phyloP scores from a whole-genome alignment of 2,329 filamentous ascomycete species.

The Aspergillus hiratsukae region DNA sequence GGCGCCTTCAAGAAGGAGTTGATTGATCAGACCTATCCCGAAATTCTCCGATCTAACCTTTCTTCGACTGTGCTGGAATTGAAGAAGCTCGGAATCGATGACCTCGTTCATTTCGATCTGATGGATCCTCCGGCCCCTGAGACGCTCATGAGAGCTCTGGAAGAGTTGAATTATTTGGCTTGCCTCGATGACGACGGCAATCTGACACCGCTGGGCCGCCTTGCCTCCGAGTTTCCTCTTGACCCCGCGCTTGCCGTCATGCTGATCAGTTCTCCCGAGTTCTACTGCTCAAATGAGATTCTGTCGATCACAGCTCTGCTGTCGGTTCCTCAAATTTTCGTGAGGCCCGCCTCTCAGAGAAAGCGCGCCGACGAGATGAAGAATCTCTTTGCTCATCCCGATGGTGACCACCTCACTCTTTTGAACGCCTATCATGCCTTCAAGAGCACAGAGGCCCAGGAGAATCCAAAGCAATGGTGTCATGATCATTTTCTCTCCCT shows the following conservation, averaged over 20 bases:
- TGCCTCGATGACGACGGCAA: conserved; percentile 96
- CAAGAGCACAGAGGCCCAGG: conserved; percentile 67
- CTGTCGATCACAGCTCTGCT: conserved; percentile 90
- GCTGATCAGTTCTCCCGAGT: conserved; percentile 95
- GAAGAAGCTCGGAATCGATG: conserved; percentile 93
- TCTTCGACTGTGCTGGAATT: conserved; percentile 92
- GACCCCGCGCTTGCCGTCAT: conserved; percentile 94
- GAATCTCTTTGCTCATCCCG: conserved; percentile 80
- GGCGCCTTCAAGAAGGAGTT: conserved; percentile 95
- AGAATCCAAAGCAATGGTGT: conserved; percentile 84
- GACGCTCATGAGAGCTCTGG: conserved; percentile 94
- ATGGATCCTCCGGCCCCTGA: conserved; percentile 98
- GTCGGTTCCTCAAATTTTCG: conserved; percentile 90
- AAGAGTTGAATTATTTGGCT: conserved; percentile 95
- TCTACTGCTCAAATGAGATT: conserved; percentile 98
- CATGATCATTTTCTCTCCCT: conserved; percentile 93
- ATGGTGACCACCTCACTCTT: conserved; percentile 93
- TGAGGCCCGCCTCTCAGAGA: conserved; percentile 76
- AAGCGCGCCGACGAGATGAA: conserved; percentile 98
- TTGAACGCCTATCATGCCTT: conserved; percentile 98
- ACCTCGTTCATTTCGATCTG: conserved; percentile 95
- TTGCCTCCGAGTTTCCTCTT: conserved; percentile 92
- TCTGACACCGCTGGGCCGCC: conserved; percentile 74
- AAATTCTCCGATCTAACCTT: conserved; percentile 90
- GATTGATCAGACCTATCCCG: conserved; percentile 94